Evolutionary conservation across 768 basidiomycete genomes (phyloP), one percentile per base, ranked within the genome.

Genomic region (Podaxis sp.): DNA sequence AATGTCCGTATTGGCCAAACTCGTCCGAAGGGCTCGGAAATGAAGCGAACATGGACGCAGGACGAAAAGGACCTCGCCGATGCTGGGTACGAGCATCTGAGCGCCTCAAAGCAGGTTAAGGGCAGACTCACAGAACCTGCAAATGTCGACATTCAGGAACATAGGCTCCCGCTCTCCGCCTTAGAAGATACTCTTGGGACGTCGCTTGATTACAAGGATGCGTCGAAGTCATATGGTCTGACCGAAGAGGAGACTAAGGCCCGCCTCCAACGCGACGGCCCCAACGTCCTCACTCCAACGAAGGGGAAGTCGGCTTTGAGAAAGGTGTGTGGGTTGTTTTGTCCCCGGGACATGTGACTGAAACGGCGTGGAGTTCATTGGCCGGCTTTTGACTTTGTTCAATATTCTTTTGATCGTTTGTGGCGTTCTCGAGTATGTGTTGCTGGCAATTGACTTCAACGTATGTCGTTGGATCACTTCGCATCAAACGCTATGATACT

Each of bases 391-490:
- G 64, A 85, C 85, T 12, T 79, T 82, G 80, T 89, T 88, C 74
- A 89, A 89, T 74, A 78, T 89, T 66, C 75, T 89, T 47, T 77
- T 89, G 52, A 87, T 89, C 65, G 63, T 88, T 51, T 85, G 87
- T 41, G 88, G 88, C 61, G 72, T 88, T 46, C 77, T 89, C 57
- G 86, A 87, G 74, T 88, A 89, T 66, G 76, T 85, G 58, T 76
- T 89, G 5, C 79, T 89, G 27, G 87, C 84, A 4, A 80, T 88
- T 57, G 76, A 85, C 68, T 87, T 84, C 72, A 79, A 85, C 72
- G 85, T 85, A 63, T 57, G 66, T 38, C 25, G 37, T 56, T 29
- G 11, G 7, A 24, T 46, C 25, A 22, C 13, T 59, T 49, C 56
- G 24, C 29, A 17, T 27, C 29, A 19, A 37, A 22, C 40, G 38